These are phyloP conservation scores for Hypoxylon trugodes DNA, from an alignment of 495 filamentous ascomycete species.

Conservation along the genomic window DNA sequence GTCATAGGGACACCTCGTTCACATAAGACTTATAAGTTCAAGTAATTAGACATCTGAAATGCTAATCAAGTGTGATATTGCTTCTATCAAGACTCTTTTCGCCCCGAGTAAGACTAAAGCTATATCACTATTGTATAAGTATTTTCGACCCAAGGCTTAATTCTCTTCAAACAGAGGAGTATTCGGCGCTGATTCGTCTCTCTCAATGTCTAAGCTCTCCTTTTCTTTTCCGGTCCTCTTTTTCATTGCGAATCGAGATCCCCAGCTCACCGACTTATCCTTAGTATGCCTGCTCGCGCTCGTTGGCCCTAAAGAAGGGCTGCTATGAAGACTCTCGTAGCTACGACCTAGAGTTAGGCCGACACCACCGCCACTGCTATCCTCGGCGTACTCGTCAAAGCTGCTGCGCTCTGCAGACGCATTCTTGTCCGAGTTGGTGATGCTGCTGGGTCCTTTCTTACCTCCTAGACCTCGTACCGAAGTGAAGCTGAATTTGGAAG, in stretches of 20 bases:
- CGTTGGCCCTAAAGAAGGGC: conserved; percentile 49
- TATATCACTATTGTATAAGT: conserved; percentile 1
- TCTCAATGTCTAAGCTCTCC: conserved; percentile 57
- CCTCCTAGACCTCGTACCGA: conserved; percentile 65
- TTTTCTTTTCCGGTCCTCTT: conserved; percentile 56
- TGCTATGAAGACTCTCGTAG: conserved; percentile 55
- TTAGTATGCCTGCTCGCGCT: conserved; percentile 45
- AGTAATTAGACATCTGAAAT: background rate
- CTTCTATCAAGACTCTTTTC: background rate
- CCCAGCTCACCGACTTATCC: conserved; percentile 52
- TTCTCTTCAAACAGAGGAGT: conserved; percentile 25
- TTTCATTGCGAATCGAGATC: conserved; percentile 57
- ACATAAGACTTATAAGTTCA: background rate
- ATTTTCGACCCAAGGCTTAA: background rate
- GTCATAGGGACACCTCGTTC: background rate
- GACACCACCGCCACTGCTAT: conserved; percentile 40
- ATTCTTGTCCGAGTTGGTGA: conserved; percentile 55
- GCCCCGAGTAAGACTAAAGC: background rate
- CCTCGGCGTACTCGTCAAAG: conserved; percentile 58
- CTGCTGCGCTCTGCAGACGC: conserved; percentile 53
- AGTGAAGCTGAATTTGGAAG: conserved; percentile 78
- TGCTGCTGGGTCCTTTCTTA: conserved; percentile 66
- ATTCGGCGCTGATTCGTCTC: conserved; percentile 40
- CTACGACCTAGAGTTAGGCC: conserved; percentile 47
- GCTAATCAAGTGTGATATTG: conserved; percentile 14